Conservation (phyloP, 2,329 filamentous ascomycete genomes). For the Neofusicoccum laricinum region DNA sequence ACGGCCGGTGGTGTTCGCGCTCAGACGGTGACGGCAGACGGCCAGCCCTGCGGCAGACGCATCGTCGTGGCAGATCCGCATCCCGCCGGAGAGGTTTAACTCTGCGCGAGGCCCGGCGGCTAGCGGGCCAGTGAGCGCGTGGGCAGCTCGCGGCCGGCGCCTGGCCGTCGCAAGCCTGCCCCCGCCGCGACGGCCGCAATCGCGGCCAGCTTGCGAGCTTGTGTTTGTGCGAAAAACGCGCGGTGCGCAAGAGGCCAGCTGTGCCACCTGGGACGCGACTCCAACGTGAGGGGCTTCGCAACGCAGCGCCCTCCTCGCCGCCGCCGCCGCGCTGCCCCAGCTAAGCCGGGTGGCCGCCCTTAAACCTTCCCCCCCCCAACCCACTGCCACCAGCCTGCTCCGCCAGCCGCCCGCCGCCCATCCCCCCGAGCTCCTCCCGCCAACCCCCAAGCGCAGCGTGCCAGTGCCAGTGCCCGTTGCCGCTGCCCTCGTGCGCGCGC, state of each 20-base stretch:
- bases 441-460: neutral
- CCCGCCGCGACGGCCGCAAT: no score
- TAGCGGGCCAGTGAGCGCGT: neutral
- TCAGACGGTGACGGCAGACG: neutral
- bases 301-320: neutral
- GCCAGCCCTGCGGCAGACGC: slow-evolving; percentile 2
- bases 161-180: no score
- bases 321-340: neutral
- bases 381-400: neutral
- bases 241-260: neutral
- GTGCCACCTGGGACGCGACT: slow-evolving; percentile 11
- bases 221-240: no score
- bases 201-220: no score
- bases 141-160: no score
- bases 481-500: neutral
- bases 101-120: slow-evolving; percentile 8
- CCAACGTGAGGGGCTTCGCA: slow-evolving; percentile 2
- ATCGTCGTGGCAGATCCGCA: slow-evolving; percentile 7
- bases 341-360: neutral
- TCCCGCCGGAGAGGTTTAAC: slow-evolving; percentile 3
- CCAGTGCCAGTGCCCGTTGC: neutral
- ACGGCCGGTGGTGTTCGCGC: neutral
- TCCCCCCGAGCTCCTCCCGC: neutral
- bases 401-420: neutral
- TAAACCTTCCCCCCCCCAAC: neutral